Base-by-base conservation (phyloP, 768 basidiomycete genomes). In the Cystoderma amianthinum region DNA sequence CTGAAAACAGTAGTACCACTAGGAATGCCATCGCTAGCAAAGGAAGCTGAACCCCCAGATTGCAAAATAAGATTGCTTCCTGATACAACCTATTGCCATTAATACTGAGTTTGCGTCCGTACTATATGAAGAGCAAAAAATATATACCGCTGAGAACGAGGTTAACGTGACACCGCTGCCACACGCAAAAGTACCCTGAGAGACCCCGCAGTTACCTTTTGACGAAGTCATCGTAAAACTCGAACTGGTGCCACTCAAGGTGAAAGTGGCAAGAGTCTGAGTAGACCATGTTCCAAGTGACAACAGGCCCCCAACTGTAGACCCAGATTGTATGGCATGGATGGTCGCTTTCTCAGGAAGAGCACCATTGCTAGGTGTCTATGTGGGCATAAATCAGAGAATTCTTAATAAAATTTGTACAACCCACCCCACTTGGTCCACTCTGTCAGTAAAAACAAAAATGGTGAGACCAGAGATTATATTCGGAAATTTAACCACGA, bases 201-300 rank as follows among this genome's bases (percentile, higher is more conserved):
- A 65, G 28, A 80, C 68, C 13, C 69, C 74, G 51, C 78, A 82
- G 39, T 55, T 61, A 11, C 80, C 80, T 55, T 80, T 80, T 9
- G 74, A 76, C 17, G 76, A 76, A 18, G 64, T 64, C 62, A 82
- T 63, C 7, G 75, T 79, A 60, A 80, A 79, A 49, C 71, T 68
- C 5, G 64, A 63, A 17, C 65, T 49, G 13, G 66, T 60, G 22
- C 76, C 74, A 5, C 70, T 65, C 20, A 75, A 44, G 1, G 71
- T 72, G 50, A 69, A 74, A 2, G 78, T 79, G 10, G 76, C 78
- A 23, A 71, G 62, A 5, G 77, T 79, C 54, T 80, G 78, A 7
- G 72, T 74, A 5, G 75, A 77, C 76, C 76, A 80, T 10, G 75
- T 80, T 15, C 76, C 80, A 5, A 50, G 52, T 2, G 73, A 67